Evolutionary conservation across 192 early-diverging fungal species (phyloP), one percentile per base, ranked within the genome.

Genomic region (Funneliformis mosseae): DNA sequence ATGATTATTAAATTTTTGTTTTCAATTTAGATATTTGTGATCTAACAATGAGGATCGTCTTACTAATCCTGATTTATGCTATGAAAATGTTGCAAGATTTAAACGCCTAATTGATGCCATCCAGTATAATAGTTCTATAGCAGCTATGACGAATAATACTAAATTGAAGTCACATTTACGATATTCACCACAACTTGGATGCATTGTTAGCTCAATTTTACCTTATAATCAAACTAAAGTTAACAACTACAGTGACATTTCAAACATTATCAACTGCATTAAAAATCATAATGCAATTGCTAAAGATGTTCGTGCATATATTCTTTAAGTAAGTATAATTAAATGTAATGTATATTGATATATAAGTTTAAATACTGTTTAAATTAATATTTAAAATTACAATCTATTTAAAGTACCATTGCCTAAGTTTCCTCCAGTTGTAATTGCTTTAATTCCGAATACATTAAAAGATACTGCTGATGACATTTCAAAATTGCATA

Each of bases 131-230:
- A 81, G 74, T 82, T 81, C 80, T 77, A 81, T 78, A 81, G 85
- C 81, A 78, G 81, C 60, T 81, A 81, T 80, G 76, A 68, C 64
- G 55, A 21, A 64, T 45, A 61, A 79, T 64, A 27, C 85, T 85
- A 76, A 73, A 73, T 21, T 73, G 27, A 12, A 42, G 8, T 79
- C 78, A 75, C 85, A 59, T 81, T 82, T 45, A 72, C 66, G 70
- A 86, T 81, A 12, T 95, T 92, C 91, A 86, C 92, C 50, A 96
- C 96, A 18, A 83, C 93, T 78, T 97, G 69, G 87, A 91, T 23
- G 62, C 66, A 78, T 72, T 68, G 62, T 78, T 27, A n/a, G 45
- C 4, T 72, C n/a, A 41, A 72, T 14, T 8, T 23, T 46, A 39
- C n/a, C 23, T 41, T 45, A 72, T 45, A 8, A 72, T 23, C 8